Evolutionary conservation across 176 grass and related monocot species (phyloP), one percentile per base, ranked within the genome.

Genomic region (Aegilops bicornis): DNA sequence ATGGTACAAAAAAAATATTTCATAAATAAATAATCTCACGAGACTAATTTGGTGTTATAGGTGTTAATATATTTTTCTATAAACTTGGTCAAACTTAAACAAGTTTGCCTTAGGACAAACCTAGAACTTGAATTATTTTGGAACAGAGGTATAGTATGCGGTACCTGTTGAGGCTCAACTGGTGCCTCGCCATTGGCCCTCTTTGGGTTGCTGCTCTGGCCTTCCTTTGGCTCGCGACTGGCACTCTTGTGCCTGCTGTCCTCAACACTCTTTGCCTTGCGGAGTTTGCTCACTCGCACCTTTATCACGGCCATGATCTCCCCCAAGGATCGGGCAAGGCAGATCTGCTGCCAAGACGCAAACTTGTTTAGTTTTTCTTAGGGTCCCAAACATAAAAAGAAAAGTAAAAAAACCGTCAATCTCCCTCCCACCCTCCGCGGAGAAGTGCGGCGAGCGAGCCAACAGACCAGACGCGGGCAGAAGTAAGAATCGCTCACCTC

Each of bases 281-380:
- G 73, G 73, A 14, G 73, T 47, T 8, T 74, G n/a, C 40, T 74
- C 71, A 74, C 40, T 27, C 22, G 23, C 71, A 76, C 10, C 73
- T 76, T 52, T 76, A 76, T 76, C 73, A 76, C 73, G 73, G 73
- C 73, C 73, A 76, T 76, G 43, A 11, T 76, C 73, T 76, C 8
- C 73, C 15, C 6, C 45, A 1, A 30, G 73, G 24, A 52, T 76
- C 25, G 50, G 42, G 15, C 73, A 76, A 8, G 19, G 19, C 19
- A 59, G 56, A 59, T 59, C 56, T 59, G 56, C 56, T 22, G 42
- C 42, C 72, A 73, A 45, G 72, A 48, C 72, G 72, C 45, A 2
- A 9, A 52, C 10, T 19, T 74, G 52, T 56, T 58, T 22, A 22
- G 56, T 59, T 59, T 59, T 59, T 59, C 56, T 3, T 59, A 20